Base-by-base conservation (phyloP, 352 stramenopile species). In the Globisporangium nunn region DNA sequence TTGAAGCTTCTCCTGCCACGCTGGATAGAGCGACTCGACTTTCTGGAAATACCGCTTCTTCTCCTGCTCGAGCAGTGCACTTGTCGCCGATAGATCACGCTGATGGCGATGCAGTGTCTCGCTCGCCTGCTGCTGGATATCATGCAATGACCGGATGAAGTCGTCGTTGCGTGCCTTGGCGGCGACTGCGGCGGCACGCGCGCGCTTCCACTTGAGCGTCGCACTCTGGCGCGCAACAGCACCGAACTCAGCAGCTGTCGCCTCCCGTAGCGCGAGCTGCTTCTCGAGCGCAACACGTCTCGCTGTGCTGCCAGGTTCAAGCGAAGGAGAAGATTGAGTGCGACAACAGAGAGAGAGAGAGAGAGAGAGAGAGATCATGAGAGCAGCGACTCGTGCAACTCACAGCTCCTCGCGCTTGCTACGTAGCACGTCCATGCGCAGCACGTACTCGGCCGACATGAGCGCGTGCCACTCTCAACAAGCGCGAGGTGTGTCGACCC, bases 181-280 rank as follows among this genome's bases (percentile, higher is more conserved):
- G 0, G 63, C 37, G 1, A 83, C 56, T 0, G 75, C 70, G 0
- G 74, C 61, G 0, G 70, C 63, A 3, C 78, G 73, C 43, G 82
- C 54, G 4, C 61, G 53, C 51, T 88, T 88, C 72, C 67, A 83
- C 54, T 88, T 88, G 41, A 83, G 75, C 29, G 71, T 79, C 50
- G 54, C 69, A 58, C 70, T 88, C 62, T 93, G 79, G 29, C 81
- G 62, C 15, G 79, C 72, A 14, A 88, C 71, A 4, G 75, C 73
- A 49, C 78, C 89, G 59, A 87, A 88, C 68, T 94, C 84, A 35
- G 78, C 81, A 6, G 79, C 74, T 14, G 81, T 92, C 40, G 81
- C 78, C 59, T 94, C 84, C 4, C 76, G 72, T 29, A 91, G 67
- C 17, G 72, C 63, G 50, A 92, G 70, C 17, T 78, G 72, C 65